Evolutionary conservation across 768 basidiomycete genomes (phyloP).

Genomic region (Lentinula guzmanii): DNA sequence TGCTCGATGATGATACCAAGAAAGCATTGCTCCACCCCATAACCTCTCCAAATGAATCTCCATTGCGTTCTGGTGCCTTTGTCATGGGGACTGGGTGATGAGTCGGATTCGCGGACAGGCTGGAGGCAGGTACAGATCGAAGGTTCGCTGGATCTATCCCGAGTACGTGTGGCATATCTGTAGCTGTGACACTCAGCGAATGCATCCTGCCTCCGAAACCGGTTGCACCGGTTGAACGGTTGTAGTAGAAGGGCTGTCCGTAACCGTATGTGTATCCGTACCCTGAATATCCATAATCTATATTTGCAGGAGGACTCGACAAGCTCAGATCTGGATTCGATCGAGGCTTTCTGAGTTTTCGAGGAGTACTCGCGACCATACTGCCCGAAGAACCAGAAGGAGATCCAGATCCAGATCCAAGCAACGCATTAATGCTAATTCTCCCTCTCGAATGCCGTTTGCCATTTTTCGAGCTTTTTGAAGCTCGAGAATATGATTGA

Average conservation of each 20-base stretch:
- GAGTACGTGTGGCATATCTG: constrained; percentile 46
- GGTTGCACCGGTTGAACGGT: not conserved
- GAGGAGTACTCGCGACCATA: not conserved
- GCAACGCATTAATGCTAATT: constrained; percentile 3
- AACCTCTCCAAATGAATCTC: constrained; percentile 58
- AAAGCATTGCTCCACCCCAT: constrained; percentile 53
- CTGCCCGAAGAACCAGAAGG: not conserved
- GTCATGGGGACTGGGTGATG: not conserved
- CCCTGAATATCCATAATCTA: constrained; percentile 4
- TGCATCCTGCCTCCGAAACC: constrained; percentile 48
- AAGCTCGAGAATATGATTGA: constrained; percentile 2
- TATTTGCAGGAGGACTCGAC: constrained; percentile 17
- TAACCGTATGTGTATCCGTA: constrained; percentile 9
- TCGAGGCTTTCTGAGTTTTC: constrained; percentile 66
- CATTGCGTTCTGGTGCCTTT: not conserved
- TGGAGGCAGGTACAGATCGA: not conserved
- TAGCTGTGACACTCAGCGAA: constrained; percentile 74
- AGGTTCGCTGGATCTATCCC: not conserved
- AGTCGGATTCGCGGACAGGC: constrained; percentile 4
- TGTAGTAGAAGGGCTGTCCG: not conserved
- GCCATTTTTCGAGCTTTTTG: not conserved
- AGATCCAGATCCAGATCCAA: not conserved
- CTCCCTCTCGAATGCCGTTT: constrained; percentile 4
- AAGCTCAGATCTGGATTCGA: constrained; percentile 55
- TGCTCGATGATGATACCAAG: constrained; percentile 21